Evolutionary conservation across 768 basidiomycete genomes (phyloP), one percentile per base, ranked within the genome.

Genomic region (Mycena polygramma): DNA sequence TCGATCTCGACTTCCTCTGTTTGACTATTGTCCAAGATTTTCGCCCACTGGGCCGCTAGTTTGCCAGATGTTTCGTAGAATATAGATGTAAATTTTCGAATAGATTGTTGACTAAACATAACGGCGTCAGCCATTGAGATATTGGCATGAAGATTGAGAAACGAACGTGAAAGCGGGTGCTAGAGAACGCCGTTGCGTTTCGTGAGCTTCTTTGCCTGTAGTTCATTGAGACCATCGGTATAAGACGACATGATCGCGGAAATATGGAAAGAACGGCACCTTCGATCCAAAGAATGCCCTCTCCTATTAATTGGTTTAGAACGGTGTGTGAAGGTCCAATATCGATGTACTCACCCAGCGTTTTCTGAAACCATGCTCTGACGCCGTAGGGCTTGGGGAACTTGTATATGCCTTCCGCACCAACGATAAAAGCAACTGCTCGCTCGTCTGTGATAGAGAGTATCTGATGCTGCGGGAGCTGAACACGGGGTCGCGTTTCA

Each of bases 221-320:
- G 19, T 41, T 66, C 26, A 30, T 63, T n/a, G 39, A 37, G 20
- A 52, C 1, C 51, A 43, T 22, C 37, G 19, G 24, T n/a, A n/a
- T 20, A 13, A 13, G 36, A 39, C 45, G 13, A 43, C 13, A 43
- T 17, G 17, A 17, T 43, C 17, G 41, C 17, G 45, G 58, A 37
- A 57, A 60, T 41, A 57, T 49, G 52, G 51, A 57, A 39, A 41
- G 24, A 30, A 41, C 60, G 54, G 51, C 60, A 87, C 90, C 90
- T 86, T 91, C 90, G 14, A 90, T 83, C 87, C 89, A 90, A 26
- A 91, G 86, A 65, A 91, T 87, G 24, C 90, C 90, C 77, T 90
- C 84, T 15, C 90, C 71, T 73, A 11, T 1, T 11, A 41, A 11
- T 26, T 4, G 17, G 22, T 11, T 63, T 59, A 63, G 57, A 35